Base-by-base conservation (phyloP, 768 basidiomycete species). In the Clathrus columnatus region DNA sequence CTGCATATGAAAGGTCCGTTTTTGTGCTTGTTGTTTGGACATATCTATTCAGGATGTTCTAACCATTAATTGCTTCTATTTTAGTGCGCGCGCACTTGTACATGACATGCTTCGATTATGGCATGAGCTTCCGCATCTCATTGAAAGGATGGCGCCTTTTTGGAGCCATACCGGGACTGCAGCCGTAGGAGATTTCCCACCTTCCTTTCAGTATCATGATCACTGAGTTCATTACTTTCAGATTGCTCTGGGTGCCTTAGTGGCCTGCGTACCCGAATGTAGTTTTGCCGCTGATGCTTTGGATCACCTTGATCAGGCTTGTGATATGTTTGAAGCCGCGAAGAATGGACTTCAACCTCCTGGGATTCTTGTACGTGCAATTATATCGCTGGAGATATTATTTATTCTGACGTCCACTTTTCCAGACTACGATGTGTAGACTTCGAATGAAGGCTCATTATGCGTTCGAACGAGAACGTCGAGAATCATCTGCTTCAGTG, bases 141-240 rank as follows among this genome's bases (percentile, higher is more conserved):
- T 55, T 2, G 54, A 55, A 30, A 44, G 54, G 42, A 55, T 55
- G 54, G 54, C 45, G 21, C 54, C 54, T 23, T 55, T 55, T 47
- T 55, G 54, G 54, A 55, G 54, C 23, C 54, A 55, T 48, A 48
- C 45, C 8, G 18, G 26, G 7, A 26, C 54, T 55, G 54, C 54
- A 21, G 54, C 42, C 27, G 54, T 55, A 36, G 10, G 51, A 6
- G 36, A 30, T 17, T 44, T 18, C 21, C 16, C 32, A 2, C 29
- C 10, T 48, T 41, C 10, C 26, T 24, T 36, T 14, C 10, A 36
- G 36, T 36, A 14, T 36, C 36, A 36, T 14, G n/a, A 29, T 23
- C 5, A 21, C 30, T 32, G 24, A 17, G 45, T 45, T 45, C n/a
- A 14, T 23, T 53, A 26, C 27, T 17, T 28, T 28, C 7, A 55